Conservation (phyloP, 208 protist genomes). For the Trichomonas tenax region DNA sequence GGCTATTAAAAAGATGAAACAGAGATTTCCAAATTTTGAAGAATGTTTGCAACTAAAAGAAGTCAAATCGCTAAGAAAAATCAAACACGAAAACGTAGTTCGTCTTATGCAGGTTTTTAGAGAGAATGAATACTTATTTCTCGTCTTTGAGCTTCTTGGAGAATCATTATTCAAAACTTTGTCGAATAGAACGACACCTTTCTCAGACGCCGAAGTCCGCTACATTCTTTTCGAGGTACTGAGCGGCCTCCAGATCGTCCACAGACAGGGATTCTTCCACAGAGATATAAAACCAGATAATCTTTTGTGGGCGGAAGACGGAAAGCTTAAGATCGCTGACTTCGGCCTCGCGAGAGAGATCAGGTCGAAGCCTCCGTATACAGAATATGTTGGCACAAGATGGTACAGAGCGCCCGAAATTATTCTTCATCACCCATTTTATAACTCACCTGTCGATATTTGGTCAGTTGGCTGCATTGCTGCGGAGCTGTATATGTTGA, state of each 20-base stretch:
- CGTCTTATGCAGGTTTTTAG: neutral
- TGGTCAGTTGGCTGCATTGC: constrained; percentile 61
- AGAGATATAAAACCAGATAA: constrained; percentile 23
- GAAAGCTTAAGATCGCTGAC: constrained; percentile 76
- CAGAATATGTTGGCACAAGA: constrained; percentile 66
- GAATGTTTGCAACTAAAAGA: constrained; percentile 81
- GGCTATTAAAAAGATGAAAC: constrained; percentile 96
- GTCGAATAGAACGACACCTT: neutral
- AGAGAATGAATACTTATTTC: constrained; percentile 12
- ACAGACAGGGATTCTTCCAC: constrained; percentile 9
- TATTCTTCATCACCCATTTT: constrained; percentile 50
- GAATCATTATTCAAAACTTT: neutral
- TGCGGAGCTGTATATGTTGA: constrained; percentile 57
- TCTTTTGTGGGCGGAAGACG: neutral
- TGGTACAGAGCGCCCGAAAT: constrained; percentile 70
- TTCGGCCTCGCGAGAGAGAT: constrained; percentile 69
- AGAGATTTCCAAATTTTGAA: constrained; percentile 86
- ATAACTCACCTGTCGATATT: constrained; percentile 58
- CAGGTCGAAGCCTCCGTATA: constrained; percentile 58
- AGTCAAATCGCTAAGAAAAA: constrained; percentile 41
- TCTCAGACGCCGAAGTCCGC: neutral
- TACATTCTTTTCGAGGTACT: neutral
- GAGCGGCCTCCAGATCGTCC: neutral
- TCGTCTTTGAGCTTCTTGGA: neutral
- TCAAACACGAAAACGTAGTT: constrained; percentile 20